Evolutionary conservation across 345 rosid species (phyloP).

Genomic region (Hypericum perforatum): DNA sequence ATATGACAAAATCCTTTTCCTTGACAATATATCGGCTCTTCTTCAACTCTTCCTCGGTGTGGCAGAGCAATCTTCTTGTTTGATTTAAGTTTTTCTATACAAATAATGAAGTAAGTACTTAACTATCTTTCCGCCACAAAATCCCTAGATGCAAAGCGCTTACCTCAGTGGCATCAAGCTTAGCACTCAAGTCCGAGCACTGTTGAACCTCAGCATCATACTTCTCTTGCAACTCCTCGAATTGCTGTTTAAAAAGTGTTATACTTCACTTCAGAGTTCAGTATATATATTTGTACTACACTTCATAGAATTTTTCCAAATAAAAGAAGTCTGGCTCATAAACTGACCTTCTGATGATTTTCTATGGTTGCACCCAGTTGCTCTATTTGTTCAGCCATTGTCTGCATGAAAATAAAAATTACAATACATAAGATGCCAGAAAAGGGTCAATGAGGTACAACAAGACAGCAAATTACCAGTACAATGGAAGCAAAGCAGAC

Average conservation of each 20-base stretch:
- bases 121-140: not conserved
- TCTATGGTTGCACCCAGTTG: constrained; percentile 65
- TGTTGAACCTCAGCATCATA: constrained; percentile 53
- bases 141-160: constrained; percentile 7
- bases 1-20: constrained; percentile 80
- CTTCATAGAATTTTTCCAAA: not conserved
- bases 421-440: constrained; percentile 3
- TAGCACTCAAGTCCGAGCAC: constrained; percentile 57
- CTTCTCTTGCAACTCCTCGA: constrained; percentile 75
- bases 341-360: constrained; percentile 69
- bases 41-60: constrained; percentile 66
- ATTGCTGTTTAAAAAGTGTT: constrained; percentile 37
- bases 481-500: too few relatives aligned
- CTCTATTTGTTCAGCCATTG: constrained; percentile 91
- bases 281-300: not conserved
- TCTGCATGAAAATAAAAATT: constrained; percentile 31
- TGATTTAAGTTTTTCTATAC: constrained; percentile 61
- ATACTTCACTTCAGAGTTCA: too few relatives aligned
- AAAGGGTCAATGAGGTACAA: not conserved
- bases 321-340: not conserved
- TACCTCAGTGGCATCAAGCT: constrained; percentile 75
- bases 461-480: too few relatives aligned
- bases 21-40: constrained; percentile 60
- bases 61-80: constrained; percentile 49
- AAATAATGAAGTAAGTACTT: not conserved